These are phyloP conservation scores for Diplodia mutila DNA, from an alignment of 2,329 filamentous ascomycete species.

Conservation along the genomic window DNA sequence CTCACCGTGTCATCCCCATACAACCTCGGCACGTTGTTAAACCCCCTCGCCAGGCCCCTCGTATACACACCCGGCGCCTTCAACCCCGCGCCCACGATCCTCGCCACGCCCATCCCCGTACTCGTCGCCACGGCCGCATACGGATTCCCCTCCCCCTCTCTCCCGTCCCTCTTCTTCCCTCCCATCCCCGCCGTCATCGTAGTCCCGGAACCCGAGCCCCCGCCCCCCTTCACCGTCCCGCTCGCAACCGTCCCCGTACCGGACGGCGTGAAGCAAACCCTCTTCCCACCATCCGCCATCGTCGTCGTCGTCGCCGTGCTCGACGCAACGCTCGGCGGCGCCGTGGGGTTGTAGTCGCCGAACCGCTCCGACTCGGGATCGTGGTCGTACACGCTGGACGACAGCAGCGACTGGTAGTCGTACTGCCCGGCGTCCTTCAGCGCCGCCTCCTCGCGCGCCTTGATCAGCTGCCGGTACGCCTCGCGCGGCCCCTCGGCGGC, in stretches of 20 bases:
- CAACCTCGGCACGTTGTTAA: neutral
- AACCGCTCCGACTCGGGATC: neutral
- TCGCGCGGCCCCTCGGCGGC: neutral
- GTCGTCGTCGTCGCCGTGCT: neutral
- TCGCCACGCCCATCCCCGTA: neutral
- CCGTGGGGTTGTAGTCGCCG: neutral
- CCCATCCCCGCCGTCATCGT: neutral
- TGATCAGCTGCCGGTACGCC: neutral
- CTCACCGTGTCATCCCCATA: conserved; percentile 26
- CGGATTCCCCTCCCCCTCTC: neutral
- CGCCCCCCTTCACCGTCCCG: neutral
- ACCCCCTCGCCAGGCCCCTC: neutral
- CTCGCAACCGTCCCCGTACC: neutral
- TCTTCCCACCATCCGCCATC: too few relatives aligned
- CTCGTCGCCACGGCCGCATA: conserved; percentile 2
- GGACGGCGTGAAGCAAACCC: neutral
- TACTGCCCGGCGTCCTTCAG: neutral
- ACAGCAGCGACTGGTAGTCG: neutral
- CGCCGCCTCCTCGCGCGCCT: neutral
- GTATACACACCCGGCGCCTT: conserved; percentile 8
- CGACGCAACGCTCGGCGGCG: neutral
- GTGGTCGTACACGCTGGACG: neutral
- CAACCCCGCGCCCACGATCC: conserved; percentile 2
- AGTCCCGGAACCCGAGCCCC: neutral
- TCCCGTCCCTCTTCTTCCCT: neutral